phyloP scores from a whole-genome alignment of 108 stramenopile species.

The Nitzschia putrida region DNA sequence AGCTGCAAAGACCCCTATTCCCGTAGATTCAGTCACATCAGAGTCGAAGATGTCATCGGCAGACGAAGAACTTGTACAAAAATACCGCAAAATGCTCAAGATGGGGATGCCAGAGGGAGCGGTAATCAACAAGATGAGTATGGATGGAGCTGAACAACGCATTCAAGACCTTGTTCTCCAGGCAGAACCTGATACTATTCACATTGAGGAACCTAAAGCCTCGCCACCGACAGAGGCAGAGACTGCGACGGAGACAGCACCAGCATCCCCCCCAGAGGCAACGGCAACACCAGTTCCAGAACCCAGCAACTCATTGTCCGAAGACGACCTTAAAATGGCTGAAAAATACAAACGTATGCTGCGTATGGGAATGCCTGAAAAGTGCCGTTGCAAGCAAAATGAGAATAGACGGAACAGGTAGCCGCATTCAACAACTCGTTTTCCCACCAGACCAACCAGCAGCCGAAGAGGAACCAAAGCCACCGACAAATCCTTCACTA shows the following conservation, averaged over 20 bases:
- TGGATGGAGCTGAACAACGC: slow-evolving; percentile 7
- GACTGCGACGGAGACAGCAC: too few species aligned
- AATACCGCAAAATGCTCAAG: slow-evolving; percentile 35
- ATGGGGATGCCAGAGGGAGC: slow-evolving; percentile 41
- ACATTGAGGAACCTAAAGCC: background rate
- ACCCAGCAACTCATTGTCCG: background rate
- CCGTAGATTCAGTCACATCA: background rate
- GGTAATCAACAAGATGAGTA: slow-evolving; percentile 10
- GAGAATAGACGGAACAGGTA: slow-evolving; percentile 21
- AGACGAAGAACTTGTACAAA: slow-evolving; percentile 16
- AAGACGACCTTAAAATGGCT: background rate
- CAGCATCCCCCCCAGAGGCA: too few species aligned
- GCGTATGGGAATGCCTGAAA: slow-evolving; percentile 42
- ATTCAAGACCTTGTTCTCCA: slow-evolving; percentile 6
- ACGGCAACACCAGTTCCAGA: too few species aligned
- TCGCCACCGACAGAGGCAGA: background rate
- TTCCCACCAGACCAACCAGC: slow-evolving; percentile 16
- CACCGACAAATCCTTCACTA: background rate
- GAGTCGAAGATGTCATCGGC: background rate
- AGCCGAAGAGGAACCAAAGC: background rate
- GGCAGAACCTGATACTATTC: background rate
- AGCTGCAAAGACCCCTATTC: too few species aligned
- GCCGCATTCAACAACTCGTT: slow-evolving; percentile 33
- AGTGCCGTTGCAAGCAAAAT: slow-evolving; percentile 41
- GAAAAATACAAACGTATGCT: slow-evolving; percentile 40